These are phyloP conservation scores for Oleoguttula mirabilis DNA, from an alignment of 495 filamentous ascomycete genomes.

Conservation along the genomic window DNA sequence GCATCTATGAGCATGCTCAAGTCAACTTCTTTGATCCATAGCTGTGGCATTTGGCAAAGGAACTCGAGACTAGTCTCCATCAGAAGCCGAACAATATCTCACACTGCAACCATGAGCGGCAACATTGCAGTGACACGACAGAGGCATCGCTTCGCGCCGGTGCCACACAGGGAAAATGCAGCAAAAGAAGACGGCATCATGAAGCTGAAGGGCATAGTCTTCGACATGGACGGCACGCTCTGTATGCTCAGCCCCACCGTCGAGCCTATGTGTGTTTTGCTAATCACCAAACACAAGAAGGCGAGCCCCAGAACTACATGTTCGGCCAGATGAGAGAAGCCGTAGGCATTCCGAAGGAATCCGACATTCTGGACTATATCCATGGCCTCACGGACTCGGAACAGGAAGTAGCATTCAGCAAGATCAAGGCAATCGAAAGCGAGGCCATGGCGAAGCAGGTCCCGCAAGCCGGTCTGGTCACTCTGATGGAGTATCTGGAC, in stretches of 20 bases:
- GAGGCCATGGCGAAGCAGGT: slow-evolving; percentile 64
- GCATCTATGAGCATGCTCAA: too few species aligned
- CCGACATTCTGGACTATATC: slow-evolving; percentile 84
- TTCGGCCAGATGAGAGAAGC: slow-evolving; percentile 33
- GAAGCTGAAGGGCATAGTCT: slow-evolving; percentile 67
- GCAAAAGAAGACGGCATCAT: slow-evolving; percentile 34
- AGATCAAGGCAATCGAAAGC: slow-evolving; percentile 68
- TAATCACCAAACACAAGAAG: slow-evolving; percentile 19
- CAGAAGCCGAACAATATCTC: too few species aligned
- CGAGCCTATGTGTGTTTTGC: not conserved
- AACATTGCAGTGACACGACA: too few species aligned
- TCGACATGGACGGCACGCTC: slow-evolving; percentile 90
- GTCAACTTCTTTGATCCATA: too few species aligned
- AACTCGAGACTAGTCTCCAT: too few species aligned
- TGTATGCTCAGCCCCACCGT: slow-evolving; percentile 33
- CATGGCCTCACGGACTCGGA: slow-evolving; percentile 52
- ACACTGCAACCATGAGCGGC: too few species aligned
- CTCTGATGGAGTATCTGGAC: slow-evolving; percentile 72
- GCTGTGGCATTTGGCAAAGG: too few species aligned
- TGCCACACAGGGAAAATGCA: slow-evolving; percentile 31
- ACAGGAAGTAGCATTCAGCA: slow-evolving; percentile 52
- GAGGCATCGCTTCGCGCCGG: slow-evolving; percentile 35
- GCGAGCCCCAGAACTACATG: slow-evolving; percentile 90
- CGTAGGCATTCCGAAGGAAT: slow-evolving; percentile 51
- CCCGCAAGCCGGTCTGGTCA: slow-evolving; percentile 63